Evolutionary conservation across 805 yeast genomes (phyloP), one percentile per base, ranked within the genome.

Genomic region (Sugiyamaella floridensis): DNA sequence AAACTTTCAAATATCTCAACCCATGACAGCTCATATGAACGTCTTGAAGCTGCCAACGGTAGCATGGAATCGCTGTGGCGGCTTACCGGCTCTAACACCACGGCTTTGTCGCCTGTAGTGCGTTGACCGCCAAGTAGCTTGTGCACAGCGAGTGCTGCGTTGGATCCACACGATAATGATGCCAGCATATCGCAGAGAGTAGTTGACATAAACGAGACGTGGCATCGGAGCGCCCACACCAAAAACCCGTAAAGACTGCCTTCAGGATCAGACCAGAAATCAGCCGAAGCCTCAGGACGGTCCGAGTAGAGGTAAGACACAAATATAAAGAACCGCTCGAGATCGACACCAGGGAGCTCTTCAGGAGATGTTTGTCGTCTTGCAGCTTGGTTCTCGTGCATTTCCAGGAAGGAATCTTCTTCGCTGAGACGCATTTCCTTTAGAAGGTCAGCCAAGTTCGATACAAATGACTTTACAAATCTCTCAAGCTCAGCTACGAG

Each of bases 221-320:
- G 89, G 61, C 86, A 82, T 54, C 80, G 81, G 1, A 93, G 75
- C 0, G 95, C 95, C 98, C 98, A 93, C 51, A 79, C 80, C 42
- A 92, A 73, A 58, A 93, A 90, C 0, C 96, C 97, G 62, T 80
- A 76, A 1, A 88, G 73, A 53, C 82, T 82, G 12, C 84, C 78
- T 50, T 77, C 81, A 16, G 78, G 71, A 57, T 85, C 87, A 11
- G 68, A 65, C 95, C 96, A 90, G 62, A 87, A 85, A 8, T 49
- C 51, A 12, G 86, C 77, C n/a, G 42, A 29, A 7, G 83, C 69
- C 0, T 76, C 76, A 0, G 83, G 80, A 52, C 95, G 74, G 15
- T 78, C 75, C 26, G 77, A 71, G 65, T 85, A 89, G 7, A 88
- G 74, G 64, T 78, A 86, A 43, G 83, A 83, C 54, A 88, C 74